Conservation (phyloP, 73 alveolate species). For the Effrenium voratum region DNA sequence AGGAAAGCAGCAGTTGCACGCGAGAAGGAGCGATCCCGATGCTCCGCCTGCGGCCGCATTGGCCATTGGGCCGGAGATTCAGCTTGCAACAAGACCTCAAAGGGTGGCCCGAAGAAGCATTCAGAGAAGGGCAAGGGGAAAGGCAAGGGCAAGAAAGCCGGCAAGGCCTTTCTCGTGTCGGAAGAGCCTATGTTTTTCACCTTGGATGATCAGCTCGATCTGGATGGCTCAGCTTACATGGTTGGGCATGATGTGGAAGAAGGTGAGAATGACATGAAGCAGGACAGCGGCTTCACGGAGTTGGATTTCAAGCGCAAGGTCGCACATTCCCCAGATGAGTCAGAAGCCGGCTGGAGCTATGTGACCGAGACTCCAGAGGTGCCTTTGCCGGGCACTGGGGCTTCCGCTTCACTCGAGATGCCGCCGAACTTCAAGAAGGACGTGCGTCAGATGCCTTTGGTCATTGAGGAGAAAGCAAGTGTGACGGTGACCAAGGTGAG, state of each 20-base stretch:
- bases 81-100: no score
- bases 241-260: neutral
- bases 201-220: conserved; percentile 1
- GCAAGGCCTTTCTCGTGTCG: neutral
- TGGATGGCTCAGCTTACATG: neutral
- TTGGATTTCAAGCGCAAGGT: neutral
- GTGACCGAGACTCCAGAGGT: neutral
- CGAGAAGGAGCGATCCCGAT: conserved; percentile 5
- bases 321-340: neutral
- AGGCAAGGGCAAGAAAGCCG: neutral
- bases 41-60: neutral
- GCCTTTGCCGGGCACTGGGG: neutral
- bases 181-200: neutral
- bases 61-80: conserved; percentile 7
- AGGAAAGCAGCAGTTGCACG: neutral
- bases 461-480: neutral
- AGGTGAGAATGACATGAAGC: conserved; percentile 11
- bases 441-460: neutral
- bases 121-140: neutral
- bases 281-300: neutral
- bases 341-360: neutral
- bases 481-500: neutral
- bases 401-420: neutral
- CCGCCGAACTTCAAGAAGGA: neutral
- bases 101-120: neutral